Percentiles rank a stretch among this genome's conserved stretches.
Conservation (phyloP, 2,329 filamentous ascomycete genomes). For the Ophiostoma ulmi region DNA sequence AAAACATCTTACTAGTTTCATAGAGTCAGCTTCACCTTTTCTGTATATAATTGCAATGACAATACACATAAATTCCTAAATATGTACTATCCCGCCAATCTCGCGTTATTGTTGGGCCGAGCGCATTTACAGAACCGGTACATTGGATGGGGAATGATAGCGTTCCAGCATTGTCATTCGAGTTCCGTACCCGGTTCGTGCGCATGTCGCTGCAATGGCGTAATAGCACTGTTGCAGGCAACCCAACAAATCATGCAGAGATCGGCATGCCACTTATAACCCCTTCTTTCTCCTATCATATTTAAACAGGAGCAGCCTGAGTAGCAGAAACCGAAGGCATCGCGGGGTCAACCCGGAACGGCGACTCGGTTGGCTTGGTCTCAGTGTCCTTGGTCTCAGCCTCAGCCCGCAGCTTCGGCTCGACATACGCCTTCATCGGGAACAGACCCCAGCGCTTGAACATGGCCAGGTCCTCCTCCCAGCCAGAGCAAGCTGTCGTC, state of each 20-base stretch:
- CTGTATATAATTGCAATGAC: background rate
- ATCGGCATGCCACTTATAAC: conserved; percentile 17
- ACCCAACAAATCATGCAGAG: conserved; percentile 15
- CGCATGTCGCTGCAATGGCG: conserved; percentile 22
- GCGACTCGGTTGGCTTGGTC: background rate
- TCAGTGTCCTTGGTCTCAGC: background rate
- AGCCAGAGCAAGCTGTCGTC: conserved; percentile 85
- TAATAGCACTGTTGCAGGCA: conserved; percentile 24
- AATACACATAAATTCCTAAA: conserved; percentile 12
- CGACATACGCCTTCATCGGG: conserved; percentile 58
- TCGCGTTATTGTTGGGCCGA: background rate
- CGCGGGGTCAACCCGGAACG: background rate
- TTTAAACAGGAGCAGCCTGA: background rate
- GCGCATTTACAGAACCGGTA: conserved; percentile 10
- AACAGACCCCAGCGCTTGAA: conserved; percentile 76
- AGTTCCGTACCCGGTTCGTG: conserved; percentile 18
- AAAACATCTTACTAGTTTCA: too few relatives aligned
- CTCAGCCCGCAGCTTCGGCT: conserved; percentile 17
- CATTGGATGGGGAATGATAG: conserved; percentile 19
- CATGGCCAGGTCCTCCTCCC: conserved; percentile 81
- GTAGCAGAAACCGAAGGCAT: background rate
- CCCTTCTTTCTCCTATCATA: background rate
- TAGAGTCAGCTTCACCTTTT: background rate
- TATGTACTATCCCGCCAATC: background rate
- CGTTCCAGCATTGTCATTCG: conserved; percentile 22